Conservation (phyloP, 2,329 filamentous ascomycete species). For the Byssochlamys sp. region DNA sequence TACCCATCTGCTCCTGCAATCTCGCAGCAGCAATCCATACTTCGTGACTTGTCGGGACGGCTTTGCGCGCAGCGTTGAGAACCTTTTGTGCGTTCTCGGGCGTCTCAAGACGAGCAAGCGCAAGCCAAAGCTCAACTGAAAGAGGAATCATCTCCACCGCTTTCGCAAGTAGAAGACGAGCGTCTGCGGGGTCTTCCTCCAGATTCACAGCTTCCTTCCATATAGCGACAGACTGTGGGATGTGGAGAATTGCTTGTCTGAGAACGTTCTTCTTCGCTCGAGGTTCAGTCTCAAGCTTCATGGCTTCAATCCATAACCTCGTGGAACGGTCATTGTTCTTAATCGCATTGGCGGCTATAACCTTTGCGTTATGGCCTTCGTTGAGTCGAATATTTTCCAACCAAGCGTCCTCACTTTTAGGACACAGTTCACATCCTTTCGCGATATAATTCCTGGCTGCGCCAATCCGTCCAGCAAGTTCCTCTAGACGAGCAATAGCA, state of each 20-base stretch:
- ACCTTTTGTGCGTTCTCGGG: slow-evolving; percentile 90
- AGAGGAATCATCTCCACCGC: slow-evolving; percentile 90
- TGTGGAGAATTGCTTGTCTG: slow-evolving; percentile 79
- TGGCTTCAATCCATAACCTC: slow-evolving; percentile 86
- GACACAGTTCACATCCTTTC: slow-evolving; percentile 79
- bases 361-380: slow-evolving; percentile 83
- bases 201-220: slow-evolving; percentile 97
- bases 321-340: slow-evolving; percentile 84
- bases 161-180: slow-evolving; percentile 78
- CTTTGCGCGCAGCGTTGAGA: slow-evolving; percentile 87
- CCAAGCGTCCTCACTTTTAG: slow-evolving; percentile 91
- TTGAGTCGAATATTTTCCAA: slow-evolving; percentile 90
- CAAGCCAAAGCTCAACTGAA: slow-evolving; percentile 90
- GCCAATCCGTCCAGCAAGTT: slow-evolving; percentile 82
- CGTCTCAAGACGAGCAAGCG: slow-evolving; percentile 76
- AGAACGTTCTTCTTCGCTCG: slow-evolving; percentile 87
- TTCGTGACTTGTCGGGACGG: slow-evolving; percentile 82
- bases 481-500: slow-evolving; percentile 81
- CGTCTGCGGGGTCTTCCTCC: slow-evolving; percentile 81
- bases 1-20: slow-evolving; percentile 80
- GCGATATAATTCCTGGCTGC: slow-evolving; percentile 81
- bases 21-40: slow-evolving; percentile 94
- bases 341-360: slow-evolving; percentile 88
- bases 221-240: slow-evolving; percentile 87
- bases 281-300: slow-evolving; percentile 75